A percentile compares a stretch with the other conserved stretches of the same genome.
phyloP scores from a whole-genome alignment of 2,329 filamentous ascomycete species.

The Cordyceps pruinosa region DNA sequence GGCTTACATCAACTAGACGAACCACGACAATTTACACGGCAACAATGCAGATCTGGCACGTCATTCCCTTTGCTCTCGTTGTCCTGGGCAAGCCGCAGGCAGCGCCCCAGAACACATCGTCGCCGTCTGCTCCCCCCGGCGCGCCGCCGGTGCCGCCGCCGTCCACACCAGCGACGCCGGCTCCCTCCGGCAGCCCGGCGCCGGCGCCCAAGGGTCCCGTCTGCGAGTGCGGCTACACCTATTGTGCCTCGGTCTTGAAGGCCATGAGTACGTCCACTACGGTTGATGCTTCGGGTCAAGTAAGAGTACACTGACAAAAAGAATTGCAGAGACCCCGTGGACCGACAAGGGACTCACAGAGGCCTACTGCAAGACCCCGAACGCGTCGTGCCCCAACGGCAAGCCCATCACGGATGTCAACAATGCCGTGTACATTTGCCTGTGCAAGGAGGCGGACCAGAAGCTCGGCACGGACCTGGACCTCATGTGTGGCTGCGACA shows the following conservation, averaged over 20 bases:
- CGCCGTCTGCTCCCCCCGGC: conserved; percentile 17
- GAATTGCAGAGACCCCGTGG: conserved; percentile 27
- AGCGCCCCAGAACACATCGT: conserved; percentile 11
- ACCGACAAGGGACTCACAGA: conserved; percentile 25
- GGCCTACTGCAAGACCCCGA: conserved; percentile 32
- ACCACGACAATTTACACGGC: neutral
- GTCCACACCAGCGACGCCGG: neutral
- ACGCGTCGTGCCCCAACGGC: conserved; percentile 26
- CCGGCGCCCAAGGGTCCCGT: conserved; percentile 22
- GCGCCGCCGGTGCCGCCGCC: conserved; percentile 19
- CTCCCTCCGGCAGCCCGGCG: conserved; percentile 13
- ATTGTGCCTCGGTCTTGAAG: conserved; percentile 33
- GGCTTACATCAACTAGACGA: neutral
- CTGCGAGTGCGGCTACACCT: conserved; percentile 37
- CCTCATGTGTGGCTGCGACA: conserved; percentile 33
- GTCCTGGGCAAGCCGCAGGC: conserved; percentile 18
- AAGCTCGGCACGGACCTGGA: conserved; percentile 28
- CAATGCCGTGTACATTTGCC: conserved; percentile 32
- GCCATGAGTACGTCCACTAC: conserved; percentile 30
- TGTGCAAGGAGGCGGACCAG: conserved; percentile 28
- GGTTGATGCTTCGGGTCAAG: too few species aligned
- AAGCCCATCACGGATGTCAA: conserved; percentile 25
- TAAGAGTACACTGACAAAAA: neutral
- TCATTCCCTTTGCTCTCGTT: conserved; percentile 5
- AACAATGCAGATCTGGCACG: conserved; percentile 6